These are phyloP conservation scores for Porcisia deanei DNA, from an alignment of 208 protist species.

Conservation along the genomic window DNA sequence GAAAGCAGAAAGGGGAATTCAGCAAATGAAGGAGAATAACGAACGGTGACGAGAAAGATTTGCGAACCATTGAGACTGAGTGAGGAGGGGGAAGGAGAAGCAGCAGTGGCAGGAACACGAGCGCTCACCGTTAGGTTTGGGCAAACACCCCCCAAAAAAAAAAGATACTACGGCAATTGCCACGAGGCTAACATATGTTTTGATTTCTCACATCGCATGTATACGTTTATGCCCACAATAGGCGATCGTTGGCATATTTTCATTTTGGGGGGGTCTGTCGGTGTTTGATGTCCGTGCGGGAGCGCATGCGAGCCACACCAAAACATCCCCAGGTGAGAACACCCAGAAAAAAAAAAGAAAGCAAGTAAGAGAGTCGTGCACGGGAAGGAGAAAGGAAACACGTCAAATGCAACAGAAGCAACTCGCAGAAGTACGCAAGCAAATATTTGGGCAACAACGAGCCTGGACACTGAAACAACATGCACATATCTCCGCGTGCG, in stretches of 20 bases:
- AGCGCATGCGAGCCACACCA: not conserved
- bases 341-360: not conserved
- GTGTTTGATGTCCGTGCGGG: not conserved
- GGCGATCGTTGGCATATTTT: not conserved
- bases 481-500: not conserved
- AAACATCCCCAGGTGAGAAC: not conserved
- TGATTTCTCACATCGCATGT: not conserved
- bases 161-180: not conserved
- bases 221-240: not conserved
- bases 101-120: not conserved
- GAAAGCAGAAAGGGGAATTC: not conserved
- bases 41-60: not conserved
- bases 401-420: not conserved
- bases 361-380: not conserved
- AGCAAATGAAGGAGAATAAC: conserved; percentile 6
- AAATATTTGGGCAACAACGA: not conserved
- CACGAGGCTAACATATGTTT: not conserved
- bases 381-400: too few relatives aligned
- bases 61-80: not conserved
- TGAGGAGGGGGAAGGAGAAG: not conserved
- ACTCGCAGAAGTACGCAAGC: not conserved
- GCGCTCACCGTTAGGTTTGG: not conserved
- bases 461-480: not conserved
- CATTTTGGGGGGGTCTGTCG: not conserved
- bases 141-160: not conserved